A percentile compares a stretch with the other conserved stretches of the same genome.
Evolutionary conservation across 2,329 filamentous ascomycete genomes (phyloP).

Genomic region (Apiospora malaysiana): DNA sequence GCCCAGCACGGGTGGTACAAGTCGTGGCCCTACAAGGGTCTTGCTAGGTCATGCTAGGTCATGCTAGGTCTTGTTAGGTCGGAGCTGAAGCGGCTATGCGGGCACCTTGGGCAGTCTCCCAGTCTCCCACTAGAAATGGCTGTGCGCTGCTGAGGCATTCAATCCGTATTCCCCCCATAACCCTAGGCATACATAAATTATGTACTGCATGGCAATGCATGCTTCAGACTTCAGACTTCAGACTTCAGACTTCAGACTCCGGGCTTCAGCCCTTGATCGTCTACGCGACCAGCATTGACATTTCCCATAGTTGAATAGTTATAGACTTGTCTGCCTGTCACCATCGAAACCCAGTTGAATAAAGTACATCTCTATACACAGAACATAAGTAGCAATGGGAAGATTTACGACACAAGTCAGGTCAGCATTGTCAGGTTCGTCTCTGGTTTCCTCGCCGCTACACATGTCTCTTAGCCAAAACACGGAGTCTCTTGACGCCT

Average conservation of each 20-base stretch:
- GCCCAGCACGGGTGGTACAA: constrained; percentile 1
- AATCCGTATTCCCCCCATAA: constrained; percentile 3
- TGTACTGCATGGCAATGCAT: background rate
- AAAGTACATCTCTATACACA: too few species aligned
- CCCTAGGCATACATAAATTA: too few species aligned
- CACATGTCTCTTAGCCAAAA: constrained; percentile 63
- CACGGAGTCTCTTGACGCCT: constrained; percentile 85
- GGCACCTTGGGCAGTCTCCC: too few species aligned
- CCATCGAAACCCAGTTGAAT: too few species aligned
- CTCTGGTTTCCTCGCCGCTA: background rate
- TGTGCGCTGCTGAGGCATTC: background rate
- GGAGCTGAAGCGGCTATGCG: constrained; percentile 10
- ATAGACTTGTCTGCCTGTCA: background rate
- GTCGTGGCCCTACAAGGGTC: constrained; percentile 9
- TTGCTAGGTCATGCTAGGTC: background rate
- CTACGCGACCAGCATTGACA: background rate
- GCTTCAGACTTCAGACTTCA: background rate
- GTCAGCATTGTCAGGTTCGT: background rate
- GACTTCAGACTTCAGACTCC: background rate
- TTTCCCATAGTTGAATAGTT: background rate
- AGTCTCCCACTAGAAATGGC: background rate
- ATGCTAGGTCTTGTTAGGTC: too few species aligned
- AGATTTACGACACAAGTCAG: background rate
- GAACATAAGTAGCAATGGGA: too few species aligned
- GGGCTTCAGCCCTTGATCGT: background rate